These are phyloP conservation scores for Blastosporella zonata DNA, from an alignment of 1,284 basidiomycete species.

Conservation along the genomic window DNA sequence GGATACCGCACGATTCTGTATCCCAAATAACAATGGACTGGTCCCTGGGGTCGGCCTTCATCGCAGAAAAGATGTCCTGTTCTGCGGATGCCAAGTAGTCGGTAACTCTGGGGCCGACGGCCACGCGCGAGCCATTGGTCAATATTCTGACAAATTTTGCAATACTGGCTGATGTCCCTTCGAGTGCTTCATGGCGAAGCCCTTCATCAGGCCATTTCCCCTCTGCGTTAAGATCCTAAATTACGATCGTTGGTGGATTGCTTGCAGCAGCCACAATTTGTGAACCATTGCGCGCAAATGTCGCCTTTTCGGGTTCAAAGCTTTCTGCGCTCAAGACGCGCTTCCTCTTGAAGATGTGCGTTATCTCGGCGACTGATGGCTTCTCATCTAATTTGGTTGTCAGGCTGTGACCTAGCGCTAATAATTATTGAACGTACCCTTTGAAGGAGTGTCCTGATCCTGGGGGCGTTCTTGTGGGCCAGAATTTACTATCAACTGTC, in stretches of 20 bases:
- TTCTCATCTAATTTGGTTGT: not conserved
- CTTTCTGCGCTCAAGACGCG: not conserved
- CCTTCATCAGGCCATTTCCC: not conserved
- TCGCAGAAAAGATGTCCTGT: not conserved
- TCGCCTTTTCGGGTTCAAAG: not conserved
- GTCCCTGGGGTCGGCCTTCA: not conserved
- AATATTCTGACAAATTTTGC: not conserved
- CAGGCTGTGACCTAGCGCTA: not conserved
- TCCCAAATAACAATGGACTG: slow-evolving; percentile 1
- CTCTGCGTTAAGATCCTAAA: not conserved
- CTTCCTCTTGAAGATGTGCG: not conserved
- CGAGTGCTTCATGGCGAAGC: not conserved
- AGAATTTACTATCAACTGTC: not conserved
- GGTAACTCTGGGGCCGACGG: not conserved
- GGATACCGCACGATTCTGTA: not conserved
- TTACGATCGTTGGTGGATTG: not conserved
- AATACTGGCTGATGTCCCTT: not conserved
- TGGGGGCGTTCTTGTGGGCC: not conserved
- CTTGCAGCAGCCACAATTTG: not conserved
- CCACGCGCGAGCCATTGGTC: not conserved
- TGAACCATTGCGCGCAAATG: not conserved
- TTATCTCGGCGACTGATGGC: not conserved
- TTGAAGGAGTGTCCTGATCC: not conserved
- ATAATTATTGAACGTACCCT: not conserved
- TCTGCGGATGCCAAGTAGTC: not conserved